Conservation (phyloP, 495 filamentous ascomycete species). For the Penicillium arizonense region DNA sequence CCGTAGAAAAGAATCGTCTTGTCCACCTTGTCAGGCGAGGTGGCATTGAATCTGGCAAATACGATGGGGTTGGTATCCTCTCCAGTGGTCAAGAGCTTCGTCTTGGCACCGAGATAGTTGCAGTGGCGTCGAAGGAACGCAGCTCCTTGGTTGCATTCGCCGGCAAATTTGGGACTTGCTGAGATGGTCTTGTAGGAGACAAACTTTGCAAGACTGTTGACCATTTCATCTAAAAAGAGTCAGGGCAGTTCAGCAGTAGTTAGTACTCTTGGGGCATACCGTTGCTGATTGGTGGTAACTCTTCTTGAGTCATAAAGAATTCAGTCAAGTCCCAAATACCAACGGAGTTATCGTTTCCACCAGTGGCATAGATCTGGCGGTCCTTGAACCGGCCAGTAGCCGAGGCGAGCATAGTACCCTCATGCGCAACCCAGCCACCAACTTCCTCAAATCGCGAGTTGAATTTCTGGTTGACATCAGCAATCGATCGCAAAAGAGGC, state of each 20-base stretch:
- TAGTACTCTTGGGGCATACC: slow-evolving; percentile 32
- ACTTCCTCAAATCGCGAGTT: slow-evolving; percentile 86
- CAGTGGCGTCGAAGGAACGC: slow-evolving; percentile 86
- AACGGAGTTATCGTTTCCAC: slow-evolving; percentile 89
- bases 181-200: slow-evolving; percentile 90
- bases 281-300: slow-evolving; percentile 55
- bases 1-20: slow-evolving; percentile 96
- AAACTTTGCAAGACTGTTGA: slow-evolving; percentile 78
- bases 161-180: slow-evolving; percentile 74
- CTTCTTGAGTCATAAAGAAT: slow-evolving; percentile 41
- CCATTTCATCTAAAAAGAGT: slow-evolving; percentile 62
- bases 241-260: background rate
- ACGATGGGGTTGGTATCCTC: slow-evolving; percentile 83
- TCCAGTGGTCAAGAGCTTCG: slow-evolving; percentile 77
- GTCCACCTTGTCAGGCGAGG: slow-evolving; percentile 52
- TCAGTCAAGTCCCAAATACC: slow-evolving; percentile 82
- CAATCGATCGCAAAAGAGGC: slow-evolving; percentile 4
- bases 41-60: slow-evolving; percentile 78
- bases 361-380: slow-evolving; percentile 80
- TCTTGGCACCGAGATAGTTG: slow-evolving; percentile 83
- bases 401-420: slow-evolving; percentile 85
- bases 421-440: slow-evolving; percentile 79
- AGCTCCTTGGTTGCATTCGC: slow-evolving; percentile 89
- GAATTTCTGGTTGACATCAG: slow-evolving; percentile 58
- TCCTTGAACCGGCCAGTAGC: slow-evolving; percentile 64